These are phyloP conservation scores for Arachnopeziza araneosa DNA, from an alignment of 2,329 filamentous ascomycete genomes.

Conservation along the genomic window DNA sequence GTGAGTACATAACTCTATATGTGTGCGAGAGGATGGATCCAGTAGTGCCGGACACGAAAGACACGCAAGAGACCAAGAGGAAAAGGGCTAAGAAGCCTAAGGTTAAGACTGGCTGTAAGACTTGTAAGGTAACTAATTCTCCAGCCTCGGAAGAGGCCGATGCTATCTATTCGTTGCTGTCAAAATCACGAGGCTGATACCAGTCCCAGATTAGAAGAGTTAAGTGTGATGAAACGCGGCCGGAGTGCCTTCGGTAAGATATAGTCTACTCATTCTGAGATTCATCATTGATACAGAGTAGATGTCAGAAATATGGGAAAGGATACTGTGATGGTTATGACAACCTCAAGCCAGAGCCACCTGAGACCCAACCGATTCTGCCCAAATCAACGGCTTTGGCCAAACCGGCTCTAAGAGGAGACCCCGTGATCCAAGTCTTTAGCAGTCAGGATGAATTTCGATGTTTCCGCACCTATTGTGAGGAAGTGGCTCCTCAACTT, in stretches of 20 bases:
- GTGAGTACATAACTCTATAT: not conserved
- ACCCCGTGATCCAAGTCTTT: constrained; percentile 9
- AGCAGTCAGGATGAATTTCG: constrained; percentile 12
- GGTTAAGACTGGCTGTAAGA: constrained; percentile 58
- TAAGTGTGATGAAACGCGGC: constrained; percentile 59
- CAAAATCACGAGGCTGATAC: constrained; percentile 2
- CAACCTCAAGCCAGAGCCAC: not conserved
- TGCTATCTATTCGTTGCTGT: not conserved
- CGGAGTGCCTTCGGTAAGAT: constrained; percentile 28
- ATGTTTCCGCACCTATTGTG: constrained; percentile 13
- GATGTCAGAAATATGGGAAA: constrained; percentile 50
- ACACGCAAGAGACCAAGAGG: constrained; percentile 10
- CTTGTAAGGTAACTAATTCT: constrained; percentile 53
- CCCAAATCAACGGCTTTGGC: constrained; percentile 1
- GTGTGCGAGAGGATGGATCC: not conserved
- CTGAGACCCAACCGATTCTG: constrained; percentile 1
- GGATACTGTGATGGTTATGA: constrained; percentile 53
- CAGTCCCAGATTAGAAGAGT: constrained; percentile 43
- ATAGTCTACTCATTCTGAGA: not conserved
- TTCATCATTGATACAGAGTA: constrained; percentile 15
- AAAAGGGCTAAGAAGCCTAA: constrained; percentile 33
- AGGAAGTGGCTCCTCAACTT: constrained; percentile 14
- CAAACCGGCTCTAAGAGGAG: constrained; percentile 1
- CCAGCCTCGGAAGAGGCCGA: not conserved
- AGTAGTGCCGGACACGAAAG: not conserved